These are phyloP conservation scores for Chaetomiaceae sp. DNA, from an alignment of 2,329 filamentous ascomycete genomes.

Conservation along the genomic window DNA sequence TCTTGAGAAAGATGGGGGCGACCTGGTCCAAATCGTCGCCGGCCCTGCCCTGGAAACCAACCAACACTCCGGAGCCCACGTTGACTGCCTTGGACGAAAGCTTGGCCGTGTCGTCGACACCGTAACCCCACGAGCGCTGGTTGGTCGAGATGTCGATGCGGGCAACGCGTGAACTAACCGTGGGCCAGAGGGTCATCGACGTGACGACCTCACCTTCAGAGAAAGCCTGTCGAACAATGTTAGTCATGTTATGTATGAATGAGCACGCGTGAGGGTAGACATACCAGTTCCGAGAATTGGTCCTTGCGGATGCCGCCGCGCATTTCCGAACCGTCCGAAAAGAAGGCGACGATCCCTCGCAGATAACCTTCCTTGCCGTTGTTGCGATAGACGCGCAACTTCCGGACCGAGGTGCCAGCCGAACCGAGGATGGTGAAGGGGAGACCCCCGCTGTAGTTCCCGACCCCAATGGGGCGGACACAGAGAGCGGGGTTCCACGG, in stretches of 20 bases:
- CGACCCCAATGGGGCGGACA: not conserved
- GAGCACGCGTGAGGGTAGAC: too few relatives aligned
- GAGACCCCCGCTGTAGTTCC: not conserved
- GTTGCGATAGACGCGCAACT: slow-evolving; percentile 8
- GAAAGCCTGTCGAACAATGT: too few relatives aligned
- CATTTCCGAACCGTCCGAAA: slow-evolving; percentile 7
- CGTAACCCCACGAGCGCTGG: slow-evolving; percentile 5
- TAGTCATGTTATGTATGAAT: too few relatives aligned
- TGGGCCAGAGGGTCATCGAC: not conserved
- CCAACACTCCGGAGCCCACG: slow-evolving; percentile 9
- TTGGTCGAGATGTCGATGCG: slow-evolving; percentile 8
- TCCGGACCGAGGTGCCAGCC: not conserved
- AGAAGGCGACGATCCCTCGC: not conserved
- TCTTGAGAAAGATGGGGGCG: slow-evolving; percentile 8
- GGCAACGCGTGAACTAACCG: not conserved
- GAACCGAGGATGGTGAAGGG: slow-evolving; percentile 8
- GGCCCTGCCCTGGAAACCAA: slow-evolving; percentile 12
- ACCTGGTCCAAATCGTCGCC: slow-evolving; percentile 5
- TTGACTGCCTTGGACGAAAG: slow-evolving; percentile 7
- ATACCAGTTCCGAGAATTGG: slow-evolving; percentile 2
- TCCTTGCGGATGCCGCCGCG: slow-evolving; percentile 2
- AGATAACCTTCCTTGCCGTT: slow-evolving; percentile 1
- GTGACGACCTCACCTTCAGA: not conserved
- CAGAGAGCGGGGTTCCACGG: slow-evolving; percentile 1
- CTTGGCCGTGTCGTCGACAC: slow-evolving; percentile 4